phyloP scores from a whole-genome alignment of 495 filamentous ascomycete species.

The Neurospora sp. region DNA sequence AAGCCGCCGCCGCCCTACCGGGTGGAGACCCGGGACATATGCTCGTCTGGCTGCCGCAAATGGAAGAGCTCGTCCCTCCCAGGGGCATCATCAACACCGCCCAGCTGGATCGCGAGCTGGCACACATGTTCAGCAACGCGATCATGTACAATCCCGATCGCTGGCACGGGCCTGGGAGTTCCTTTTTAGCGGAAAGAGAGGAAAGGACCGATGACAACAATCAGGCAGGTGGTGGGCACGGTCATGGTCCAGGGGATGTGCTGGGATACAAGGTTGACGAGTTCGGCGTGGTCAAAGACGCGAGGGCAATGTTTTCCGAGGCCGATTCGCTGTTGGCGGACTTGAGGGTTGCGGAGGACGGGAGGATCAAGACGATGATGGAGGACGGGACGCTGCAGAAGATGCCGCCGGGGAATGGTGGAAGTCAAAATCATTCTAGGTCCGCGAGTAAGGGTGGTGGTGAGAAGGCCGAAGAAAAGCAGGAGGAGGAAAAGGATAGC shows the following conservation, averaged over 20 bases:
- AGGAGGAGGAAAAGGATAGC: background rate
- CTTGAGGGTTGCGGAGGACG: constrained; percentile 28
- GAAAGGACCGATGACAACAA: constrained; percentile 11
- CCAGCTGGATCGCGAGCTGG: constrained; percentile 90
- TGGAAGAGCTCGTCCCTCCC: constrained; percentile 69
- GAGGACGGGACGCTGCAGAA: constrained; percentile 25
- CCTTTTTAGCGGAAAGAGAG: constrained; percentile 34
- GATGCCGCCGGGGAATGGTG: background rate
- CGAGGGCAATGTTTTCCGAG: constrained; percentile 71
- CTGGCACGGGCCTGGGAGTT: constrained; percentile 53
- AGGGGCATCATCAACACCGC: constrained; percentile 88
- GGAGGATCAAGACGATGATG: constrained; percentile 3
- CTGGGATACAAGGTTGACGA: constrained; percentile 52
- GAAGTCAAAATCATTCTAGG: background rate
- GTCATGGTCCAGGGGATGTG: constrained; percentile 31
- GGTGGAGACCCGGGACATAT: constrained; percentile 36
- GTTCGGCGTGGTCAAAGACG: constrained; percentile 72
- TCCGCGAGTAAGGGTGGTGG: background rate
- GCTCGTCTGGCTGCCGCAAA: constrained; percentile 55
- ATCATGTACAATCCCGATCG: constrained; percentile 91
- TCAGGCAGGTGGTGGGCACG: constrained; percentile 20
- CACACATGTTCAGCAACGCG: constrained; percentile 94
- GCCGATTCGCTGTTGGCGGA: constrained; percentile 53
- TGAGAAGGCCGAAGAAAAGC: background rate
- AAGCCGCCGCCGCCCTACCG: constrained; percentile 44